Base-by-base conservation (phyloP, 257 asterid genomes). In the Nemophila menziesii region DNA sequence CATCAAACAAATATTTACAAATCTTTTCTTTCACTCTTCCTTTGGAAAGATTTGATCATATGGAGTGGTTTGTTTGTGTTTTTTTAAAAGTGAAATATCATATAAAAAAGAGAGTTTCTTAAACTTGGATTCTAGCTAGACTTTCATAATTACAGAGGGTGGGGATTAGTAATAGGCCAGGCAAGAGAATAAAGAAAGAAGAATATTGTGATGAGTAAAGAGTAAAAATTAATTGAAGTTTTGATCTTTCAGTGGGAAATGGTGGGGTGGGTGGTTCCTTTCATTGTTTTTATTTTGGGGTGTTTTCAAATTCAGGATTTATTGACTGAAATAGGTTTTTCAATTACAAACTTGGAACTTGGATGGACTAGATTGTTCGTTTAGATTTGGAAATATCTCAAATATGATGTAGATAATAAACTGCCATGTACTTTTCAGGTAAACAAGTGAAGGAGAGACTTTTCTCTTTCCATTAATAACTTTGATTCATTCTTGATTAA, bases 61-160 rank as follows among this genome's bases (percentile, higher is more conserved):
- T 65, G 75, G 75, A 70, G 80, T 62, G 48, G 71, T 65, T 54
- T 19, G 60, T 23, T 22, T 56, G 46, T 59, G n/a, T n/a, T n/a
- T n/a, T n/a, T 48, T 46, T 39, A 56, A 52, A 24, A 22, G 43
- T 16, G 51, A 44, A 41, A 43, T 57, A 44, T 41, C 56, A 33
- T 26, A 23, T 22, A 46, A 42, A 33, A 57, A 42, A 37, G 43
- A 19, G 58, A 52, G 68, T 63, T 66, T 71, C 71, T 74, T 63
- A 37, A 24, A 44, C 33, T 71, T 65, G 77, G 81, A 54, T 38
- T 58, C 66, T 77, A 56, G 71, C 65, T 39, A 41, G 48, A 34
- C 51, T 51, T 55, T 58, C 33, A 39, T 62, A 60, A 52, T 33
- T 50, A 37, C 40, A 19, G 49, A 29, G 46, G 24, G 44, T 21